Evolutionary conservation across 495 filamentous ascomycete genomes (phyloP).

Genomic region (Thozetella sp.): DNA sequence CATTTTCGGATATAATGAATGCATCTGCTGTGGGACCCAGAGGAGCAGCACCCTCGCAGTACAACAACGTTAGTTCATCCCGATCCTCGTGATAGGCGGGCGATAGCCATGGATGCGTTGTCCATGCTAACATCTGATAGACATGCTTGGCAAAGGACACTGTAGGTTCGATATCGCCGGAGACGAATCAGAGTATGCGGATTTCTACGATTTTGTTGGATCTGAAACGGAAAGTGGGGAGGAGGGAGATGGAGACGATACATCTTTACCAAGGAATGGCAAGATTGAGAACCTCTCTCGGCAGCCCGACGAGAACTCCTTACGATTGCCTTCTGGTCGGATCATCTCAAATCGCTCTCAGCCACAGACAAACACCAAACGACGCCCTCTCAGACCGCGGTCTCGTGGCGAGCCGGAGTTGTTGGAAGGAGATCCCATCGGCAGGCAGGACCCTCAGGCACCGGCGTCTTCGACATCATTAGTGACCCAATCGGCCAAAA

Average conservation of each 20-base stretch:
- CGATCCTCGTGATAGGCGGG: not conserved
- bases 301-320: constrained; percentile 2
- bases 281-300: not conserved
- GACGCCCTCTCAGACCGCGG: not conserved
- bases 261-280: not conserved
- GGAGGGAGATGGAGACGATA: not conserved
- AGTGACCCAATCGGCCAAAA: not conserved
- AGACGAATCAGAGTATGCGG: constrained; percentile 11
- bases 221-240: not conserved
- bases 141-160: constrained; percentile 28
- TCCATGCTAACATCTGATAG: not conserved
- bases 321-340: not conserved
- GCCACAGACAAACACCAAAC: not conserved
- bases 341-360: not conserved
- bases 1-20: constrained; percentile 29
- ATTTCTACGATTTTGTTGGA: constrained; percentile 21
- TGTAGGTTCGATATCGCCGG: constrained; percentile 22
- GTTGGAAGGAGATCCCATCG: not conserved
- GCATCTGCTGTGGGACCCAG: constrained; percentile 26
- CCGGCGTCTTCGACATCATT: not conserved
- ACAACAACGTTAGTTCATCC: constrained; percentile 15
- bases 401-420: not conserved
- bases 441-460: not conserved
- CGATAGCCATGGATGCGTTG: not conserved
- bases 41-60: constrained; percentile 15